Percentiles rank a stretch among this genome's conserved stretches.
Evolutionary conservation across 2,329 filamentous ascomycete genomes (phyloP).

Genomic region (Scedosporium apiospermum): DNA sequence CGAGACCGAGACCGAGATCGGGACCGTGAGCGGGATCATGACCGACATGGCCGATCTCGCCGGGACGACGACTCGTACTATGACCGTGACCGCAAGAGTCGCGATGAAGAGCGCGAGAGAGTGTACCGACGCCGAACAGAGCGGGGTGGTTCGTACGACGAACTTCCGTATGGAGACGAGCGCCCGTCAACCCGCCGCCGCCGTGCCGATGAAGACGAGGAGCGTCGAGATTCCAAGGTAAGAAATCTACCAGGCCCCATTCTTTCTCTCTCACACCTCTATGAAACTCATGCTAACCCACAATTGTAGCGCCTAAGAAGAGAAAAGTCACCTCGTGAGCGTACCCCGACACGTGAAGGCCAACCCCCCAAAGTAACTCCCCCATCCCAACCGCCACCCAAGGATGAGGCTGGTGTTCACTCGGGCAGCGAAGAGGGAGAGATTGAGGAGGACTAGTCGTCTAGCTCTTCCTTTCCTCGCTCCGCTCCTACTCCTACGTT

Average conservation of each 20-base stretch:
- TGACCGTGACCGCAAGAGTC: conserved; percentile 76
- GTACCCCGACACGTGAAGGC: conserved; percentile 47
- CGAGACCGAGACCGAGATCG: conserved; percentile 31
- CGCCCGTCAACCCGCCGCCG: conserved; percentile 58
- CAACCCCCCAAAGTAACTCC: conserved; percentile 46
- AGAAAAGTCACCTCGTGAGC: conserved; percentile 50
- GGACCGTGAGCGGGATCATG: conserved; percentile 39
- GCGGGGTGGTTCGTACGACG: conserved; percentile 70
- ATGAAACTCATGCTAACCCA: conserved; percentile 14
- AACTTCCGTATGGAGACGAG: conserved; percentile 83
- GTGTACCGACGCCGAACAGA: conserved; percentile 73
- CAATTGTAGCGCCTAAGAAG: conserved; percentile 42
- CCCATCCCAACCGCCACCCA: conserved; percentile 28
- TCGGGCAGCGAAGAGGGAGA: conserved; percentile 96
- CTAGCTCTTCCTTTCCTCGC: not conserved
- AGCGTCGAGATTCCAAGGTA: conserved; percentile 61
- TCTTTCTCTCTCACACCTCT: not conserved
- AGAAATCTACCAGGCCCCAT: conserved; percentile 10
- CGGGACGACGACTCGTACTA: conserved; percentile 62
- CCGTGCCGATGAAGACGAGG: conserved; percentile 69
- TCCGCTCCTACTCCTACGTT: not conserved
- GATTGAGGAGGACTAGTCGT: conserved; percentile 69
- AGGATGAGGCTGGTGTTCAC: conserved; percentile 55
- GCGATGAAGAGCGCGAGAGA: conserved; percentile 84
- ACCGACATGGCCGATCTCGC: conserved; percentile 42